phyloP scores from a whole-genome alignment of 805 yeast species.

The Candida sonorensis region DNA sequence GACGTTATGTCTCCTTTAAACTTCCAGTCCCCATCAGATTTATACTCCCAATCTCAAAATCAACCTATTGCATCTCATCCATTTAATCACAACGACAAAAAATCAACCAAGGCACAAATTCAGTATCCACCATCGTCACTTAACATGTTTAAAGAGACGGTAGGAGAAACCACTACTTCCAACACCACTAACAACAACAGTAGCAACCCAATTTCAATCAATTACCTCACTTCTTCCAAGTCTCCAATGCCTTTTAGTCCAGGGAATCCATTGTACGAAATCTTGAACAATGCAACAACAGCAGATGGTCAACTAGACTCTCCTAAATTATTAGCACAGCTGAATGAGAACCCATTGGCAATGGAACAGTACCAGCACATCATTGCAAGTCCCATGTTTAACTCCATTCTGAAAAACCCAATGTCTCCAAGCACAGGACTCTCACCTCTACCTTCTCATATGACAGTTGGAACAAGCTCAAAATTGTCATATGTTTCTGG shows the following conservation, averaged over 20 bases:
- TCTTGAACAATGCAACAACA: conserved; percentile 15
- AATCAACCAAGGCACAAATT: too few relatives aligned
- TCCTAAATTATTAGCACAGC: conserved; percentile 17
- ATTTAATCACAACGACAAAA: too few relatives aligned
- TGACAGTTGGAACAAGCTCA: conserved; percentile 1
- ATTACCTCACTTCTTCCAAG: conserved; percentile 1
- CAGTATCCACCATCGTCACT: conserved; percentile 17
- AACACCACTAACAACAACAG: too few relatives aligned
- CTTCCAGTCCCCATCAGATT: conserved; percentile 9
- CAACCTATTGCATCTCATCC: conserved; percentile 1
- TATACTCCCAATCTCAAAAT: conserved; percentile 2
- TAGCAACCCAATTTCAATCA: too few relatives aligned
- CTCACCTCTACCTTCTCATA: conserved; percentile 8
- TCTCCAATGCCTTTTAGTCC: conserved; percentile 14
- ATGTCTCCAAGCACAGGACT: conserved; percentile 6
- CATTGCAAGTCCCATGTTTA: conserved; percentile 12
- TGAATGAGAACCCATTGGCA: conserved; percentile 17
- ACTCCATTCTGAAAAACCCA: conserved; percentile 5
- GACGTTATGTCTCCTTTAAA: conserved; percentile 9
- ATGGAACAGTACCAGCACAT: conserved; percentile 18
- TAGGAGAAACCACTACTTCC: too few relatives aligned
- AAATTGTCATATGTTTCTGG: too few relatives aligned
- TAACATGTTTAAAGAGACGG: conserved; percentile 11
- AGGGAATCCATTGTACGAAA: conserved; percentile 17
- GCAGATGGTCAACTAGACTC: conserved; percentile 18